These are phyloP conservation scores for Diaporthe destruens DNA, from an alignment of 2,329 filamentous ascomycete genomes.

Conservation along the genomic window DNA sequence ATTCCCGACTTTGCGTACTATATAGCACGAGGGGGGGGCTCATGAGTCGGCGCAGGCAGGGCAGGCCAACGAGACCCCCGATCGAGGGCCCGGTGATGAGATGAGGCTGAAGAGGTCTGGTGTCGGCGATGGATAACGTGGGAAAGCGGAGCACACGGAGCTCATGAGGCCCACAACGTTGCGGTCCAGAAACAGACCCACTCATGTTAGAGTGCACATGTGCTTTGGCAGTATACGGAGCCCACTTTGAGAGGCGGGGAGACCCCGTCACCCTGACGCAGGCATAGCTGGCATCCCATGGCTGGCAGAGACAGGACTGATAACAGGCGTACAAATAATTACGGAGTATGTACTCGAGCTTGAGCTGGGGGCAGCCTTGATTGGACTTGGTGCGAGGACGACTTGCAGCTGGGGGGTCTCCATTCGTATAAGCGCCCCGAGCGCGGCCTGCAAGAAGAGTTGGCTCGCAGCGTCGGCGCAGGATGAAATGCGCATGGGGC, in stretches of 20 bases:
- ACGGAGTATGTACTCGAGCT: too few relatives aligned
- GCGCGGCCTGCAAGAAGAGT: slow-evolving; percentile 19
- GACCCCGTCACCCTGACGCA: slow-evolving; percentile 27
- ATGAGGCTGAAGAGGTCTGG: slow-evolving; percentile 15
- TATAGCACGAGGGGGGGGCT: slow-evolving; percentile 4
- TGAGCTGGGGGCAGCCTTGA: slow-evolving; percentile 1
- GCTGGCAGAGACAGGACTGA: not conserved
- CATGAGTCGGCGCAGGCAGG: slow-evolving; percentile 8
- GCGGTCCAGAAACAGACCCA: not conserved
- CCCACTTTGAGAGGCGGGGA: slow-evolving; percentile 20
- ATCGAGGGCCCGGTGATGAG: slow-evolving; percentile 6
- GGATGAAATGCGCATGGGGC: not conserved
- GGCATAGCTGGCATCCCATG: not conserved
- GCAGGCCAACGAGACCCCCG: not conserved
- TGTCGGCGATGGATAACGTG: slow-evolving; percentile 21
- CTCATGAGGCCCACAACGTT: not conserved
- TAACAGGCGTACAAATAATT: not conserved
- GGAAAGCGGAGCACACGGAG: slow-evolving; percentile 13
- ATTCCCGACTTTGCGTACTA: slow-evolving; percentile 9
- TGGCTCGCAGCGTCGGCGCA: slow-evolving; percentile 6
- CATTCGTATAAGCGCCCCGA: slow-evolving; percentile 29
- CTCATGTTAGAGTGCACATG: not conserved
- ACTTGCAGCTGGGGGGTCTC: slow-evolving; percentile 12
- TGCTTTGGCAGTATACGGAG: not conserved
- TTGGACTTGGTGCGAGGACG: slow-evolving; percentile 15